Evolutionary conservation across 805 yeast species (phyloP).

Genomic region (Metschnikowia cubensis): DNA sequence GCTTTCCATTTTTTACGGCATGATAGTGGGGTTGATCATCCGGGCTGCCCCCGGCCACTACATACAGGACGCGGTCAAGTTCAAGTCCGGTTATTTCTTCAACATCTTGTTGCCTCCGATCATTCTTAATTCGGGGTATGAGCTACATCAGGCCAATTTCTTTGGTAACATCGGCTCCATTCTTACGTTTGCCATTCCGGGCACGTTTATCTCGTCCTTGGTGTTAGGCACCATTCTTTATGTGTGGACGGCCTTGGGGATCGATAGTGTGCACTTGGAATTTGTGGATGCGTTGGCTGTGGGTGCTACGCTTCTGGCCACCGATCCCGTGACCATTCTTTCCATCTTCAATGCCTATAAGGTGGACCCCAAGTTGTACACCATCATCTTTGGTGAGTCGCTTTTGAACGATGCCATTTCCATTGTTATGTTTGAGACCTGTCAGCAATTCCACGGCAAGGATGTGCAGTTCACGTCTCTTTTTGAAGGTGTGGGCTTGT

Average conservation of each 20-base stretch:
- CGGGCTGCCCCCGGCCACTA: conserved; percentile 93
- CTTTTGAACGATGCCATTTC: conserved; percentile 95
- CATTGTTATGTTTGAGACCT: conserved; percentile 98
- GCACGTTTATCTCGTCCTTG: conserved; percentile 87
- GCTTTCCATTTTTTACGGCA: conserved; percentile 91
- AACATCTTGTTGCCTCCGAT: conserved; percentile 93
- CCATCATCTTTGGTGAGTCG: conserved; percentile 96
- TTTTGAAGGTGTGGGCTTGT: conserved; percentile 91
- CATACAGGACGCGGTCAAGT: conserved; percentile 94
- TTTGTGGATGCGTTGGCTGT: conserved; percentile 97
- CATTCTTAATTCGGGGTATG: conserved; percentile 93
- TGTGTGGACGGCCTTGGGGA: conserved; percentile 86
- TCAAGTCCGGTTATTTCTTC: conserved; percentile 91
- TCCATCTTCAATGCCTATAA: conserved; percentile 96
- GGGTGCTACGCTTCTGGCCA: conserved; percentile 96
- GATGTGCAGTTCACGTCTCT: conserved; percentile 66
- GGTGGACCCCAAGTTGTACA: conserved; percentile 95
- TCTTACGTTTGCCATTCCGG: conserved; percentile 92
- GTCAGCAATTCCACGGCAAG: conserved; percentile 92
- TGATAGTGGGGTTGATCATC: conserved; percentile 89
- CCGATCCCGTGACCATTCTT: conserved; percentile 96
- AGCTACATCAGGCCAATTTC: conserved; percentile 91
- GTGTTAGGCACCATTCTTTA: conserved; percentile 86
- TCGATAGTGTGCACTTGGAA: conserved; percentile 83
- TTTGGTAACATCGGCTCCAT: conserved; percentile 89